These are phyloP conservation scores for Neurospora sp. DNA, from an alignment of 495 filamentous ascomycete genomes.

Conservation along the genomic window DNA sequence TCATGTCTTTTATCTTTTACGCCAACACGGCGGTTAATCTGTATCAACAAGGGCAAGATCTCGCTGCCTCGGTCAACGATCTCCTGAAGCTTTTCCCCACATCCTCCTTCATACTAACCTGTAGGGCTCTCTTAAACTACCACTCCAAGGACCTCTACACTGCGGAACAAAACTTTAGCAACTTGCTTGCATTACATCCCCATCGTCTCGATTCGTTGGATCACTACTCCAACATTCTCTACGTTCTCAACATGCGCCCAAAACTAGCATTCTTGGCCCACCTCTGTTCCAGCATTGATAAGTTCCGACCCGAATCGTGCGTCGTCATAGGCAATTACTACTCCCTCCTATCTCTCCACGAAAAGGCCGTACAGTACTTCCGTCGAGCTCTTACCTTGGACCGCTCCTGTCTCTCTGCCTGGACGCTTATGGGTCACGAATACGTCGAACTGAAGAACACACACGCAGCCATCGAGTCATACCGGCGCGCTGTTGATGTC, in stretches of 20 bases:
- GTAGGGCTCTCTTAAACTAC: conserved; percentile 78
- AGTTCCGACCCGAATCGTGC: conserved; percentile 94
- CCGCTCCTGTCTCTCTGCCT: conserved; percentile 82
- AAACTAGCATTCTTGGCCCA: conserved; percentile 90
- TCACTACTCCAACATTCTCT: conserved; percentile 93
- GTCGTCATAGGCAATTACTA: conserved; percentile 98
- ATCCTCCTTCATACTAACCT: conserved; percentile 80
- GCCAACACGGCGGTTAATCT: conserved; percentile 82
- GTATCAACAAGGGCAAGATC: conserved; percentile 67
- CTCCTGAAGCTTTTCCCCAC: conserved; percentile 74
- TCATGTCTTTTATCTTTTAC: conserved; percentile 89
- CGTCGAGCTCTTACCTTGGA: conserved; percentile 91
- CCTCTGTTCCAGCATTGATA: conserved; percentile 78
- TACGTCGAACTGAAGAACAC: conserved; percentile 99
- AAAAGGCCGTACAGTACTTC: conserved; percentile 98
- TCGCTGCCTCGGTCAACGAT: conserved; percentile 62
- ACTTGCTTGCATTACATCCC: conserved; percentile 69
- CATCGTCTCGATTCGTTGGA: conserved; percentile 85
- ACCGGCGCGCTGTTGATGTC: conserved; percentile 89
- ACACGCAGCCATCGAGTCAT: conserved; percentile 94
- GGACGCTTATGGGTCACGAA: conserved; percentile 99
- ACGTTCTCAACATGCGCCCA: conserved; percentile 76
- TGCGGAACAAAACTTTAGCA: conserved; percentile 75
- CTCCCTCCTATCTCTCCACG: conserved; percentile 81
- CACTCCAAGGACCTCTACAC: conserved; percentile 88